phyloP scores from a whole-genome alignment of 768 basidiomycete genomes.

The Mycena capillaripes region DNA sequence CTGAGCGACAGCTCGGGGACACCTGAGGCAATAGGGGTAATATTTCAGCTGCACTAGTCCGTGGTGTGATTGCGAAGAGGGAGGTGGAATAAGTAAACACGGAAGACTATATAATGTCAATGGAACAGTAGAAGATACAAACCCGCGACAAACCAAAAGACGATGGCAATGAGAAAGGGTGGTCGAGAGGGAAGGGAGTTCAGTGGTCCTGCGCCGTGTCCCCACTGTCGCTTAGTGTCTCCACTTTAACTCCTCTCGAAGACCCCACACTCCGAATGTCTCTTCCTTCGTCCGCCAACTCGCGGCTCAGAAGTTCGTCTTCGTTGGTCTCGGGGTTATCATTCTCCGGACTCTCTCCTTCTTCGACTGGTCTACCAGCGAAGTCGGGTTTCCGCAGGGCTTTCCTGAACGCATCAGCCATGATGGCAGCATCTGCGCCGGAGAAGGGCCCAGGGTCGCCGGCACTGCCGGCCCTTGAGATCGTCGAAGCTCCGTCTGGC shows the following conservation, averaged over 20 bases:
- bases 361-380: constrained; percentile 75
- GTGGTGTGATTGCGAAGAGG: constrained; percentile 30
- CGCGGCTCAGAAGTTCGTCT: constrained; percentile 70
- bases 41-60: constrained; percentile 35
- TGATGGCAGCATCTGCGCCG: constrained; percentile 90
- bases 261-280: constrained; percentile 89
- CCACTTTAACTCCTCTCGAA: constrained; percentile 84
- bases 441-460: constrained; percentile 82
- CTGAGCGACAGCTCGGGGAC: constrained; percentile 31
- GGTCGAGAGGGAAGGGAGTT: constrained; percentile 36
- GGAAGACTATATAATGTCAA: constrained; percentile 40
- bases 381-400: constrained; percentile 93
- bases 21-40: constrained; percentile 35
- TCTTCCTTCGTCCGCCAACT: constrained; percentile 91
- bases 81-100: constrained; percentile 41
- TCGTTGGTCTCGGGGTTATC: constrained; percentile 50
- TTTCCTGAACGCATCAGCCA: constrained; percentile 93
- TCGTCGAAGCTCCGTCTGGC: constrained; percentile 83
- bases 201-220: constrained; percentile 53
- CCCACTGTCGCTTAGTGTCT: constrained; percentile 71
- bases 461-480: constrained; percentile 70
- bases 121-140: constrained; percentile 38
- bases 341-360: constrained; percentile 74
- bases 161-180: constrained; percentile 28
- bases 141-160: constrained; percentile 39